Conservation (phyloP, 768 basidiomycete genomes). For the Scleroderma citrinum region DNA sequence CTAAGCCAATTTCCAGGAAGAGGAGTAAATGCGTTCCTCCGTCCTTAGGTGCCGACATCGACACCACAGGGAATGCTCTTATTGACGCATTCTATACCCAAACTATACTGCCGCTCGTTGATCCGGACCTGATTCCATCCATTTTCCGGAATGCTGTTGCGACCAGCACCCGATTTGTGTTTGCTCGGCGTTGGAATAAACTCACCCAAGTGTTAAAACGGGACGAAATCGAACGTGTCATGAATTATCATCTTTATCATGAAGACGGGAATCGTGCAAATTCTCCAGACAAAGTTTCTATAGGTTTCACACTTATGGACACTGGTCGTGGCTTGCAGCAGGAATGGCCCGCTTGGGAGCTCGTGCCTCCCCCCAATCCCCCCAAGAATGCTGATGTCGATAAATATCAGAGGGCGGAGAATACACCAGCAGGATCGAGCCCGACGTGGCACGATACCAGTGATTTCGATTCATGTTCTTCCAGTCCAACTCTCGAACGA, state of each 20-base stretch:
- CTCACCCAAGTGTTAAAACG: constrained; percentile 9
- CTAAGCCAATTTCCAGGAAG: neutral
- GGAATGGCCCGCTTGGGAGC: constrained; percentile 12
- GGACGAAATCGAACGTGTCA: constrained; percentile 5
- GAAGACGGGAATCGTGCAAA: constrained; percentile 2
- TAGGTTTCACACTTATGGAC: constrained; percentile 6
- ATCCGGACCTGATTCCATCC: constrained; percentile 13
- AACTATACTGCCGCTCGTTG: constrained; percentile 9
- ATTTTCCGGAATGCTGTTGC: constrained; percentile 11
- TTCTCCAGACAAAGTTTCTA: neutral
- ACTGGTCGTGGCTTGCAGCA: constrained; percentile 6
- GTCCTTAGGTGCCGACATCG: neutral
- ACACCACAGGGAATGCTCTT: neutral
- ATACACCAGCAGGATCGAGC: neutral
- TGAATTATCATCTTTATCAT: neutral
- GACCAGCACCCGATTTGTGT: constrained; percentile 20
- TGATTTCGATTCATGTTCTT: neutral
- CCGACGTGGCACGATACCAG: neutral
- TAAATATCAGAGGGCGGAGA: neutral
- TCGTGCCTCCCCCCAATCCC: constrained; percentile 2
- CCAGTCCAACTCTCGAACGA: neutral
- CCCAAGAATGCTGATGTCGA: neutral
- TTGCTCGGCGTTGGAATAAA: constrained; percentile 15
- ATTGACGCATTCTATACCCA: constrained; percentile 10
- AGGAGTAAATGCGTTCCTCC: neutral